Evolutionary conservation across 192 early-diverging fungal species (phyloP), one percentile per base, ranked within the genome.

Genomic region (Funneliformis mosseae): DNA sequence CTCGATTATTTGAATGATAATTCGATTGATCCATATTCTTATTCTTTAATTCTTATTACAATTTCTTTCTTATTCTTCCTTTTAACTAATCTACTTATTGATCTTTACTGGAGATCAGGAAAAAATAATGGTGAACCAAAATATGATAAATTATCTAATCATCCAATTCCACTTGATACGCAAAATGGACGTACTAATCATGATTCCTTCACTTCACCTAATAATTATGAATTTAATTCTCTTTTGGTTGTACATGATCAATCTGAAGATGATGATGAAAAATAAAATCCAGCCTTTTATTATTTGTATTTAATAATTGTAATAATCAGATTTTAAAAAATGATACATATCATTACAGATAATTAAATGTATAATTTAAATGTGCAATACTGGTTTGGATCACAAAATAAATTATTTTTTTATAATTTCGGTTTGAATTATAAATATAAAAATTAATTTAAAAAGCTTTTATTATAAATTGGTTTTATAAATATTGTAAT

Each of bases 61-160:
- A 83, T 92, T 41, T 85, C 88, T 8, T 91, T 93, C 78, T 81
- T 92, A 23, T 76, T 91, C 9, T 91, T 92, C 78, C 81, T 92
- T 38, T 85, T 84, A 39, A 86, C 87, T 7, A 85, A 86, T 79
- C 80, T 88, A 39, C 72, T 92, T 69, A 88, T 92, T 70, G 84
- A 84, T 78, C 76, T 89, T 63, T 89, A 82, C 66, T 61, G 77
- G 45, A 75, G 11, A 55, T 38, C 74, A 21, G 74, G 74, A 43
- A 18, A 41, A 8, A 75, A 75, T 75, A 50, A 70, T 70, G 68
- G 68, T 9, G 68, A 70, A 70, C 38, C 68, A 3, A 23, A 70
- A 25, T 70, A 70, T 39, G 41, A 42, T 43, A n/a, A 70, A 43
- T 43, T 42, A n/a, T 0, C 39, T 70, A 16, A 42, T 43, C 7